phyloP scores from a whole-genome alignment of 2,329 filamentous ascomycete species.

The Colletotrichum tabaci region DNA sequence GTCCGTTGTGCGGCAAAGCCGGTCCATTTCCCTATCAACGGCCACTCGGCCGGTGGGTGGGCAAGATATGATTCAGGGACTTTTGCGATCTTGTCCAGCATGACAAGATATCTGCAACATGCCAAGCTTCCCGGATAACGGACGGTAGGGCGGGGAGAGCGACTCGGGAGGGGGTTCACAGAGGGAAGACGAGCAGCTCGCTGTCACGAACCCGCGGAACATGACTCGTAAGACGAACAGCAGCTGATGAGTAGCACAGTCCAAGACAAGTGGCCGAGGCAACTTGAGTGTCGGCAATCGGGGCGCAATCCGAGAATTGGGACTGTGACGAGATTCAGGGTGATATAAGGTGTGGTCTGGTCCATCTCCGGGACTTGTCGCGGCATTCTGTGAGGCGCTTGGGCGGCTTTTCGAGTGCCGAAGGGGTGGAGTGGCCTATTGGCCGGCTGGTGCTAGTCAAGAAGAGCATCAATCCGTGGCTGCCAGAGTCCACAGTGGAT shows the following conservation, averaged over 20 bases:
- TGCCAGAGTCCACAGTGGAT: constrained; percentile 38
- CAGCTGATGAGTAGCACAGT: constrained; percentile 18
- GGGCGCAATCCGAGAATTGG: constrained; percentile 27
- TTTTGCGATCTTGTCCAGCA: constrained; percentile 32
- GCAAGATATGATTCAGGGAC: constrained; percentile 35
- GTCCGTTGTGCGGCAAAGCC: constrained; percentile 34
- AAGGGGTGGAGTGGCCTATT: constrained; percentile 38
- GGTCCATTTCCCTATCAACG: constrained; percentile 30
- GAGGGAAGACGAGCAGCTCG: constrained; percentile 31
- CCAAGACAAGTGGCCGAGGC: constrained; percentile 35
- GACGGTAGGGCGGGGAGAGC: constrained; percentile 16
- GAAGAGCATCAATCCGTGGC: constrained; percentile 37
- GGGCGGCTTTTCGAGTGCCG: constrained; percentile 41
- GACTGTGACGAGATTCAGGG: constrained; percentile 37
- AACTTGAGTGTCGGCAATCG: constrained; percentile 1
- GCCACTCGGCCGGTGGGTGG: constrained; percentile 24
- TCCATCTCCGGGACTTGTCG: constrained; percentile 41
- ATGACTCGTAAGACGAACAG: constrained; percentile 34
- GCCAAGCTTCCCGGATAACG: constrained; percentile 29
- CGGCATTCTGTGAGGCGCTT: constrained; percentile 40
- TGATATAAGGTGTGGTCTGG: constrained; percentile 43
- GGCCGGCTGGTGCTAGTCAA: constrained; percentile 38
- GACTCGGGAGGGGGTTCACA: constrained; percentile 1
- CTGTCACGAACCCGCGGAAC: constrained; percentile 14
- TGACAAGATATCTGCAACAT: constrained; percentile 27